phyloP scores from a whole-genome alignment of 1,284 basidiomycete genomes.

The Leccinum variabile region DNA sequence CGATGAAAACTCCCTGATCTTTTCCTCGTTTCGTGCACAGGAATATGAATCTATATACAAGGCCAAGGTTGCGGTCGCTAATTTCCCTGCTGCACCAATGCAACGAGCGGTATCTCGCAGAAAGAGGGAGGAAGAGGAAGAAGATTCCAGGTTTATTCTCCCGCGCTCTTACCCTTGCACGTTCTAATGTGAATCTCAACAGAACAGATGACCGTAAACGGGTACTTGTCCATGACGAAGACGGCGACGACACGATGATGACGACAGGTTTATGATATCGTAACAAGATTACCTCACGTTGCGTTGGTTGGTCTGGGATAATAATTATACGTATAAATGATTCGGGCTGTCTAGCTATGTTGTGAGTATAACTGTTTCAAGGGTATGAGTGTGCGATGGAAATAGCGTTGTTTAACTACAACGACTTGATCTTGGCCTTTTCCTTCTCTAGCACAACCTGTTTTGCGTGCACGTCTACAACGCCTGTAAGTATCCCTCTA shows the following conservation, averaged over 20 bases:
- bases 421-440: constrained; percentile 74
- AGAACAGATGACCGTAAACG: constrained; percentile 58
- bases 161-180: neutral
- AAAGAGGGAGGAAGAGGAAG: constrained; percentile 69
- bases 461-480: constrained; percentile 73
- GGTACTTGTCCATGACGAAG: constrained; percentile 35
- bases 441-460: constrained; percentile 77
- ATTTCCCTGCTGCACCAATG: constrained; percentile 47
- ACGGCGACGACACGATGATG: constrained; percentile 31
- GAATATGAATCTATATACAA: constrained; percentile 90
- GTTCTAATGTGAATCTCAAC: constrained; percentile 8
- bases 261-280: constrained; percentile 29
- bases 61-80: constrained; percentile 64
- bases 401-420: constrained; percentile 43
- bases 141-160: constrained; percentile 47
- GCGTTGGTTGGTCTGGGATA: constrained; percentile 10
- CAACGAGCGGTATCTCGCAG: constrained; percentile 51
- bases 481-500: constrained; percentile 3
- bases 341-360: constrained; percentile 12
- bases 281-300: neutral
- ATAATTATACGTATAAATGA: constrained; percentile 32
- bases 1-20: constrained; percentile 6
- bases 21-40: constrained; percentile 38
- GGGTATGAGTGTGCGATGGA: constrained; percentile 18
- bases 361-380: constrained; percentile 20